A percentile compares a stretch with the other conserved stretches of the same genome.
Conservation (phyloP, 1,284 basidiomycete genomes). For the Anthracocystis walkeri region DNA sequence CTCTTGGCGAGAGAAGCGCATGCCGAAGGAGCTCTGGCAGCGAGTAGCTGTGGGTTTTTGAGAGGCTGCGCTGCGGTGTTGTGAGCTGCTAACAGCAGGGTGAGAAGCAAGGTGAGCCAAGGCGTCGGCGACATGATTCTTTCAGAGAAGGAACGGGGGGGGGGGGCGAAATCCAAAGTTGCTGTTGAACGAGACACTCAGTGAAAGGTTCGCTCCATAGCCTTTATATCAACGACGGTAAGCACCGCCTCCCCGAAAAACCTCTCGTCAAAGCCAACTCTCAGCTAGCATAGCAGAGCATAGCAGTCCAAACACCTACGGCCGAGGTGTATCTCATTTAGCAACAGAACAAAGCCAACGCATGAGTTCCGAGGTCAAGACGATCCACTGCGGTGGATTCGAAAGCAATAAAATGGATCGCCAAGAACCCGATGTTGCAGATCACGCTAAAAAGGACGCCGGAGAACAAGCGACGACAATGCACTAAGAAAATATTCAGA, state of each 20-base stretch:
- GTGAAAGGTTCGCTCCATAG: neutral
- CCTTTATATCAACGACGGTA: neutral
- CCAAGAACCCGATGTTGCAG: neutral
- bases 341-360: too few species aligned
- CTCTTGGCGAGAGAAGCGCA: conserved; percentile 16
- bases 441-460: neutral
- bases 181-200: neutral
- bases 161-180: too few species aligned
- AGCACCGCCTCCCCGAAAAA: neutral
- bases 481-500: neutral
- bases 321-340: too few species aligned
- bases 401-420: neutral
- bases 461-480: neutral
- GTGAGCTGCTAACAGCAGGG: neutral
- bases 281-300: too few species aligned
- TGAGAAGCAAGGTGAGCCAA: conserved; percentile 1
- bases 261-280: neutral
- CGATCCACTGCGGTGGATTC: neutral
- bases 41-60: neutral
- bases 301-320: neutral
- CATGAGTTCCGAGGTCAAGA: neutral
- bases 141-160: neutral
- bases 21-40: neutral
- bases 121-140: neutral
- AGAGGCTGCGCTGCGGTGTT: neutral